Base-by-base conservation (phyloP, 2,329 filamentous ascomycete species). In the Xylariales sp. region DNA sequence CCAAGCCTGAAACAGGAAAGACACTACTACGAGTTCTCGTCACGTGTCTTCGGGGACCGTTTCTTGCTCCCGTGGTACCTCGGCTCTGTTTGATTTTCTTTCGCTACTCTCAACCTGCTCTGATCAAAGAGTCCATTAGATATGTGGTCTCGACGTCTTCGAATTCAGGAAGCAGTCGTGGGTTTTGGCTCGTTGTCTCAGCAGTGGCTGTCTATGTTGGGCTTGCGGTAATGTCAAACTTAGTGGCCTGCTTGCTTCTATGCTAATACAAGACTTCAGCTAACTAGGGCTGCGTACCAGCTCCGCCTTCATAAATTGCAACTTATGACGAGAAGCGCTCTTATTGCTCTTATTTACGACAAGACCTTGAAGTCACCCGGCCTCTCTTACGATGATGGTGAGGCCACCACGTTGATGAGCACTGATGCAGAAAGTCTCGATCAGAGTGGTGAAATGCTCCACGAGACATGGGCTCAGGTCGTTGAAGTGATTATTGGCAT, bases 401-500 rank as follows among this genome's bases (percentile, higher is more conserved):
- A 54, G 20, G 58, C 60, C 2, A 49, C 61, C 2, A 65, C 66
- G 0, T 51, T 71, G 1, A 62, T 64, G 52, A 70, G 59, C 43
- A 69, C 57, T 3, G 68, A 72, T 48, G 55, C 61, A 2, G 58
- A 62, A 9, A 56, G 51, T 38, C 49, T 69, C 0, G 57, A 57
- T 1, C 47, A 47, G 0, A 53, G 60, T 6, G 54, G 51, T 0
- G 51, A 57, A 19, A 63, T 69, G 60, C 42, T 66, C 12, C 66
- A 71, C 35, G 68, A 71, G 28, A 59, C 56, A 1, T 70, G 66
- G 64, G 67, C 61, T 0, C 57, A 66, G 10, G 28, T 60, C 1
- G n/a, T 70, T 1, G 69, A 71, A 42, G 59, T 70, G 0, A 27
- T 60, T 0, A 50, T 72, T 25, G 69, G 66, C 2, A 55, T 68